phyloP scores from a whole-genome alignment of 2,329 filamentous ascomycete species.

The Talaromyces albobiverticillius region DNA sequence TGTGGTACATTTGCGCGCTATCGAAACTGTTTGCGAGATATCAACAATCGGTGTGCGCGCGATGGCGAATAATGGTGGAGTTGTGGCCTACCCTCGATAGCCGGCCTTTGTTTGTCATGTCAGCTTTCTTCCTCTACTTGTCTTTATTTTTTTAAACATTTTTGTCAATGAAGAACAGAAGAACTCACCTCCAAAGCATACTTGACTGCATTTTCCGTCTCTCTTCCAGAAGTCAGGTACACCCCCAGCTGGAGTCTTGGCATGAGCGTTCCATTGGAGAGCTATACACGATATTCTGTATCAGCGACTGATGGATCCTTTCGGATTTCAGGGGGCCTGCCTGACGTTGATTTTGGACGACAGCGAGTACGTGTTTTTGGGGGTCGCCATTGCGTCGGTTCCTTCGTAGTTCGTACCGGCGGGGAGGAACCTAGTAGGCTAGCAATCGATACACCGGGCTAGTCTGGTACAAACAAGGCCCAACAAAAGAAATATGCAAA shows the following conservation, averaged over 20 bases:
- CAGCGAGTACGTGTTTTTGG: constrained; percentile 14
- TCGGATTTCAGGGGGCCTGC: not conserved
- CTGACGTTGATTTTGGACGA: constrained; percentile 16
- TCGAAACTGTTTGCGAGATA: constrained; percentile 40
- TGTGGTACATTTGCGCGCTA: constrained; percentile 65
- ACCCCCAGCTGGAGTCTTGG: constrained; percentile 72
- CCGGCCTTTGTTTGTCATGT: constrained; percentile 33
- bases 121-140: not conserved
- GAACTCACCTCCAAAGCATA: constrained; percentile 53
- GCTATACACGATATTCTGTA: constrained; percentile 32
- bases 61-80: not conserved
- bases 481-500: too few species aligned
- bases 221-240: constrained; percentile 65
- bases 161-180: not conserved
- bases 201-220: constrained; percentile 58
- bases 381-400: not conserved
- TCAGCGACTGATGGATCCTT: not conserved
- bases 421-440: too few species aligned
- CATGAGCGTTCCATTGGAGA: constrained; percentile 64
- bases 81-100: constrained; percentile 20
- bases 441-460: too few species aligned
- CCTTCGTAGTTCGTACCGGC: too few species aligned
- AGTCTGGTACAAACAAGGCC: not conserved
- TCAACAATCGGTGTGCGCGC: not conserved
- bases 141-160: not conserved